Evolutionary conservation across 768 basidiomycete species (phyloP), one percentile per base, ranked within the genome.

Genomic region (Hortiboletus flavorubellus): DNA sequence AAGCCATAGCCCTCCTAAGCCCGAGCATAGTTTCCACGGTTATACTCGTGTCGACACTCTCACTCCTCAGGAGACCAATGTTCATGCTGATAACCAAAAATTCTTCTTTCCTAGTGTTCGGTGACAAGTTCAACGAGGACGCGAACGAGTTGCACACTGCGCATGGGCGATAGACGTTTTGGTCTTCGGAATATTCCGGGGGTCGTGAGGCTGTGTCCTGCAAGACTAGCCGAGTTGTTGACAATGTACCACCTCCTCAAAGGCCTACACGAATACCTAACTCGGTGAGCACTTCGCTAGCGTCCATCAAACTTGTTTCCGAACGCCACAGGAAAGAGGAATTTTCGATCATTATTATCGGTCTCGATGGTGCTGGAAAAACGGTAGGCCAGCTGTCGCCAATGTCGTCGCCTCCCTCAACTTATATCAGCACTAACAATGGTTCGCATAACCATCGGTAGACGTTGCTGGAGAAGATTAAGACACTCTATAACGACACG

Each of bases 321-420:
- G 47, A 70, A 48, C n/a, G 42, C 34, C 18, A 15, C 64, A 89
- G 89, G 68, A 91, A 89, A 67, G 86, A 91, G 56, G 92, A 96
- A 63, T 98, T 95, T 69, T 93, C 91, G 10, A 86, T 98, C 29
- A 91, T 98, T 49, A 97, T 98, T 68, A 85, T 98, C 51, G 96
- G 95, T 11, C 80, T 94, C 16, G 93, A 93, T 69, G 91, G 89
- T 15, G 93, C 93, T 31, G 94, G 94, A 46, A 97, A 97, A 75
- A 93, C 93, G 52, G 90, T 91, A 62, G 60, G 73, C 26, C 5
- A 14, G 26, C 6, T n/a, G 16, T 7, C 14, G 12, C 8, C 14
- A 1, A 8, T 26, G 26, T 26, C 34, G 2, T n/a, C 26, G 5
- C 44, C 10, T 10, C 4, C 7, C 5, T 26, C 26, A 26, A 26